A percentile compares a stretch with the other conserved stretches of the same genome.
These are phyloP conservation scores for Lathyrus tuberosus DNA, from an alignment of 306 rosid genomes.

Conservation along the genomic window DNA sequence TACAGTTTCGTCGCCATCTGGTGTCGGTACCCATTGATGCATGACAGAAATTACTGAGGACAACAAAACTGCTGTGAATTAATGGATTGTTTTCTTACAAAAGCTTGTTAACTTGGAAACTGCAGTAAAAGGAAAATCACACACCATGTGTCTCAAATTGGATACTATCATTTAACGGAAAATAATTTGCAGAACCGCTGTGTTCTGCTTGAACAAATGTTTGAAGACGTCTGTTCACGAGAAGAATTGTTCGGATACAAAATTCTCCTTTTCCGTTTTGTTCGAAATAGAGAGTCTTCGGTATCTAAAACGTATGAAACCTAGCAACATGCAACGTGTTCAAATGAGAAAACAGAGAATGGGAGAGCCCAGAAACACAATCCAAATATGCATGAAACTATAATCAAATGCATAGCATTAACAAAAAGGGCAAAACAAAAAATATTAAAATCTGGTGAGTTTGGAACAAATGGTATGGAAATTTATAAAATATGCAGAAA, in stretches of 20 bases:
- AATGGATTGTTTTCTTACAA: no score
- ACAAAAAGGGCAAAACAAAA: slow-evolving; percentile 18
- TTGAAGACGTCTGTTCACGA: slow-evolving; percentile 58
- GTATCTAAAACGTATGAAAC: slow-evolving; percentile 98
- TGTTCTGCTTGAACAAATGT: slow-evolving; percentile 57
- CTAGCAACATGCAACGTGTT: slow-evolving; percentile 51
- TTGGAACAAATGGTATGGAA: slow-evolving; percentile 1
- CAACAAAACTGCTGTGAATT: neutral
- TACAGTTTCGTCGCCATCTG: slow-evolving; percentile 22
- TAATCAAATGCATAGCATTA: slow-evolving; percentile 23
- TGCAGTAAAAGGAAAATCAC: no score
- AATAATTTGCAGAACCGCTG: slow-evolving; percentile 70
- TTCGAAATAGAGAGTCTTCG: slow-evolving; percentile 78
- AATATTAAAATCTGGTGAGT: neutral
- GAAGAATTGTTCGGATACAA: slow-evolving; percentile 47
- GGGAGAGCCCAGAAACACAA: slow-evolving; percentile 42
- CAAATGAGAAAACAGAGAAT: slow-evolving; percentile 35
- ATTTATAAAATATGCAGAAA: slow-evolving; percentile 21
- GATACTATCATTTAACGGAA: slow-evolving; percentile 53
- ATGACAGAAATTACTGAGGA: slow-evolving; percentile 49
- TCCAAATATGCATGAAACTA: slow-evolving; percentile 14
- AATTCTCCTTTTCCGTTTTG: slow-evolving; percentile 58
- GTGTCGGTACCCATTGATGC: slow-evolving; percentile 45
- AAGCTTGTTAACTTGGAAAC: no score
- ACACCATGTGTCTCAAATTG: slow-evolving; percentile 45